Evolutionary conservation across 768 basidiomycete species (phyloP), one percentile per base, ranked within the genome.

Genomic region (Astraeus odoratus): DNA sequence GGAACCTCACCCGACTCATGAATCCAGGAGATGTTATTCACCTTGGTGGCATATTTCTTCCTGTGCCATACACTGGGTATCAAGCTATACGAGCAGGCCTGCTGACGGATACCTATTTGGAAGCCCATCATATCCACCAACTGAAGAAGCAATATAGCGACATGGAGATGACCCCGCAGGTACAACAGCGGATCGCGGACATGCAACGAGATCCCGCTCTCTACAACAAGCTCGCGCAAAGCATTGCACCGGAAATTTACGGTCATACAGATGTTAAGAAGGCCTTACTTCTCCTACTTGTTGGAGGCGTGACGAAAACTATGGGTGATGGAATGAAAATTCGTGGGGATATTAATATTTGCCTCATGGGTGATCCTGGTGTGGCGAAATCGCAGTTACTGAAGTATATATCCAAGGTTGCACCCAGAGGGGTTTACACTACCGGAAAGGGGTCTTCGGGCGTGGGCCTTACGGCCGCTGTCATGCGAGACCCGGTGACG

Each of bases 281-380:
- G 61, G 95, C 95, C 0, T 70, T 99, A 24, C 67, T 99, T 9
- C 67, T 99, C 5, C 72, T 99, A 2, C 77, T 99, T 12, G 91
- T 99, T 23, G 96, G 96, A 9, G 96, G 96, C 30, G 93, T 94
- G 1, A 96, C 91, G 36, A 99, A 99, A 68, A 73, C 78, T 29
- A 91, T 93, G 63, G 88, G 89, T 5, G 96, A 99, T 58, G 96
- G 96, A 12, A 92, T 99, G 91, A 97, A 90, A 67, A 98, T 99
- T 60, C 80, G 96, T 59, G 96, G 96, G 23, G 96, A 98, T 64
- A 73, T 99, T 67, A 99, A 99, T 57, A 72, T 99, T 15, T 99
- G 96, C 66, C 67, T 99, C 34, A 99, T 99, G 96, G 96, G 96
- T 54, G 96, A 99, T 65, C 96, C 96, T 42, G 96, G 96, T 80